phyloP scores from a whole-genome alignment of 2,329 filamentous ascomycete species.

The Pseudogymnoascus sp. region DNA sequence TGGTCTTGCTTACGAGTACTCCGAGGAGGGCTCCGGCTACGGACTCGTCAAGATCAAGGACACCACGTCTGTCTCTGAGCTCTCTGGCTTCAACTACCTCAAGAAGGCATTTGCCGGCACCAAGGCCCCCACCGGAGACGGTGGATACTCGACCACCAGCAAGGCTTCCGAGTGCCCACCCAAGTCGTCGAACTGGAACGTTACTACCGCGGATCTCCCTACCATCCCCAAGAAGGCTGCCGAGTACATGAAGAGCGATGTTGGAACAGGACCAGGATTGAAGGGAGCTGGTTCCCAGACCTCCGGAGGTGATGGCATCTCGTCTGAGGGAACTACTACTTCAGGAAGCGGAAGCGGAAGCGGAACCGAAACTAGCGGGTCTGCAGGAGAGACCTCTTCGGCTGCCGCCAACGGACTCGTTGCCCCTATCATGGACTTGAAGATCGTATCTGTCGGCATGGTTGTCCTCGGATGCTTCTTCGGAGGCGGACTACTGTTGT shows the following conservation, averaged over 20 bases:
- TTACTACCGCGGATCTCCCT: neutral
- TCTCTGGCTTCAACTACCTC: conserved; percentile 1
- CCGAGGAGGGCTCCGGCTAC: conserved; percentile 83
- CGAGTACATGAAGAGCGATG: neutral
- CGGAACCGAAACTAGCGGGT: neutral
- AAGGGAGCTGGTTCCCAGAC: neutral
- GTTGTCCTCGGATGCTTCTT: conserved; percentile 6
- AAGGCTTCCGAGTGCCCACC: neutral
- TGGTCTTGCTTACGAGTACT: conserved; percentile 99
- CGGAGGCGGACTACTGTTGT: neutral
- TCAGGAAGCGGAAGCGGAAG: neutral
- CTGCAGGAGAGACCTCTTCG: neutral
- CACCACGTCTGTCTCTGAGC: conserved; percentile 43
- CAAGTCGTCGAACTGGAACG: conserved; percentile 3
- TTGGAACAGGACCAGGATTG: neutral
- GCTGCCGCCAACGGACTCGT: neutral
- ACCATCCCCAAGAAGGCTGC: conserved; percentile 1
- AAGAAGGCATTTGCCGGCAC: neutral
- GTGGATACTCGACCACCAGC: neutral
- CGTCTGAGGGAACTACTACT: neutral
- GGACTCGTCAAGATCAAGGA: conserved; percentile 68
- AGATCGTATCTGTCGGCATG: neutral
- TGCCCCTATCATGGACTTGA: neutral
- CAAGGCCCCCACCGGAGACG: neutral
- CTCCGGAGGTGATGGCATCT: neutral